Percentiles rank a stretch among this genome's conserved stretches.
Evolutionary conservation across 352 stramenopile genomes (phyloP).

Genomic region (Phytophthora agathidicida): DNA sequence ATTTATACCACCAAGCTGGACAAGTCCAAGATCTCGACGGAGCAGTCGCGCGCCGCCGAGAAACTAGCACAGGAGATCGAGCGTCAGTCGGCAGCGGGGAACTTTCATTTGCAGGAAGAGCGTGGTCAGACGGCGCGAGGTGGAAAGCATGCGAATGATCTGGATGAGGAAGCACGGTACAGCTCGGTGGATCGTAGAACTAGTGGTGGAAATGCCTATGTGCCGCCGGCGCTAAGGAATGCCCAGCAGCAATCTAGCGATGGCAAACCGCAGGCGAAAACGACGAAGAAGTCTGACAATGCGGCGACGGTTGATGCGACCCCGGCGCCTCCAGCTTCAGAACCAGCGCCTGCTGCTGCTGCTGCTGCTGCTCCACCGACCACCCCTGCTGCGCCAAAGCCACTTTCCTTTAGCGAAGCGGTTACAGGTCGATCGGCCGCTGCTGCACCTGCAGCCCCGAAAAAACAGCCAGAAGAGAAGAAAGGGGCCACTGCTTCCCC

Average conservation of each 20-base stretch:
- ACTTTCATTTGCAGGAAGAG: slow-evolving; percentile 97
- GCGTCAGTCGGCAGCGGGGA: slow-evolving; percentile 78
- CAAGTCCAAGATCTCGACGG: slow-evolving; percentile 90
- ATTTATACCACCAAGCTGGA: slow-evolving; percentile 98
- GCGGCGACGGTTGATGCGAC: background rate
- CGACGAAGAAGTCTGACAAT: slow-evolving; percentile 13
- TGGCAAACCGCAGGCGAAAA: slow-evolving; percentile 30
- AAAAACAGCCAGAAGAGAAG: slow-evolving; percentile 18
- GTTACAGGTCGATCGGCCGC: slow-evolving; percentile 51
- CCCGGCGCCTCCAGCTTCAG: slow-evolving; percentile 3
- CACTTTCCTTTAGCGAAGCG: slow-evolving; percentile 75
- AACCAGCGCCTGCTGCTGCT: slow-evolving; percentile 13
- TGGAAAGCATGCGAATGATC: slow-evolving; percentile 40
- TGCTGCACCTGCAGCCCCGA: slow-evolving; percentile 5
- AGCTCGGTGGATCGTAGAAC: slow-evolving; percentile 89
- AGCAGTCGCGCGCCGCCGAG: slow-evolving; percentile 90
- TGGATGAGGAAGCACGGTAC: slow-evolving; percentile 97
- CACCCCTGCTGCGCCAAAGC: slow-evolving; percentile 39
- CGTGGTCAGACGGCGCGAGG: slow-evolving; percentile 60
- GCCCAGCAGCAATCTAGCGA: slow-evolving; percentile 46
- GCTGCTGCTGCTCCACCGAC: background rate
- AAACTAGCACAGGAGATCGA: slow-evolving; percentile 96
- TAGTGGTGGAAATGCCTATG: slow-evolving; percentile 50
- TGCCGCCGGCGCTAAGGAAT: slow-evolving; percentile 72
- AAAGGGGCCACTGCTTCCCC: slow-evolving; percentile 12